Evolutionary conservation across 2,329 filamentous ascomycete genomes (phyloP), one percentile per base, ranked within the genome.

Genomic region (Ramichloridium luteum): DNA sequence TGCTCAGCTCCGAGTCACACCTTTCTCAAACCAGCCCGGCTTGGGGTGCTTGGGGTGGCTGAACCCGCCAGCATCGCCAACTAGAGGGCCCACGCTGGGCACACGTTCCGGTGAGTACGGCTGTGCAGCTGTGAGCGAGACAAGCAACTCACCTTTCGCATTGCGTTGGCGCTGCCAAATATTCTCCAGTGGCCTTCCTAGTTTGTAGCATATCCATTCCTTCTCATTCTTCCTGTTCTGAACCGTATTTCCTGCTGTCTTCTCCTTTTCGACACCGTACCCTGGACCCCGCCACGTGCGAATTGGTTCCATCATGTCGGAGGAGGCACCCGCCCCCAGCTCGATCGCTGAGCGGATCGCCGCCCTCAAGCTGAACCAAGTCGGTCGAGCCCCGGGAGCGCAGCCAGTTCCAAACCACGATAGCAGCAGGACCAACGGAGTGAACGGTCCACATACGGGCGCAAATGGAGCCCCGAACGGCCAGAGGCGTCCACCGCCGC

Each of bases 341-440:
- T 58, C 59, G 13, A 61, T 67, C 44, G 58, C 57, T 38, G 56
- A 59, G 28, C 60, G 64, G 36, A 66, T 67, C 34, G 62, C 63
- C 2, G 57, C 60, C 3, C 46, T 67, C 31, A 64, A 66, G 40
- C 51, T 66, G 25, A 55, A 62, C 27, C 55, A 65, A 39, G 59
- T 64, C 11, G 56, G 54, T 6, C 29, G 51, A 6, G 40, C 53
- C 5, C 57, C 59, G 11, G 45, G 45, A 18, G 41, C 47, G 4
- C 46, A 54, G 28, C 54, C 60, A 16, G 20, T 23, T 8, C 20
- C 20, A 25, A 58, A 55, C 8, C 20, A 23, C 8, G 20, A 23
- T 23, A 8, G n/a, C 8, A 23, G 20, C n/a, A n/a, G 8, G 20
- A n/a, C n/a, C n/a, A n/a, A 8, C n/a, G 20, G 8, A 8, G 20